Base-by-base conservation (phyloP, 2,329 filamentous ascomycete species). In the Chaetomiaceae sp. region DNA sequence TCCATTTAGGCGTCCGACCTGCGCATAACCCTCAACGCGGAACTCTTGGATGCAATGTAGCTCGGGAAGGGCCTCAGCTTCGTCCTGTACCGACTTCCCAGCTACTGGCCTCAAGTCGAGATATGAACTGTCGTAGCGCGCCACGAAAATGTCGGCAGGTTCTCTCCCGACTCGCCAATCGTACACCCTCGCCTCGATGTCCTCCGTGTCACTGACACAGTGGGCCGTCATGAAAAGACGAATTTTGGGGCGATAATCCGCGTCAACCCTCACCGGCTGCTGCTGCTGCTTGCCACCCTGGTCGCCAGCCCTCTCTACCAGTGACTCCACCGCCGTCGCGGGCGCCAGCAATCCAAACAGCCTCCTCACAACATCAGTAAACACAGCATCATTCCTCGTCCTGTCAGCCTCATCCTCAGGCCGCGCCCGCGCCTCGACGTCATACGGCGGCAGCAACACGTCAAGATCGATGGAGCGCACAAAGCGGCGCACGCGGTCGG, bases 371-470 rank as follows among this genome's bases (percentile, higher is more conserved):
- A 39, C 34, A 27, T 46, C 35, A 20, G 44, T 39, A 27, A 46
- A 46, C 6, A 46, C 16, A 3, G 17, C 35, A 17, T 46, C 44
- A 25, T 46, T 39, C 20, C 8, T 17, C 5, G 44, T 35, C 34
- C 17, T 39, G 16, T 46, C 44, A 12, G 23, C 44, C 21, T 46
- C 44, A 20, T 39, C 34, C 35, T 46, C 44, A 12, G 4, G 16
- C 23, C 34, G 44, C 6, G 10, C 17, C 34, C 44, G 44, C 17
- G 34, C 44, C 34, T 19, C 9, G 34, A 30, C 35, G 35, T 33
- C 44, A 20, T 39, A 46, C 44, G 35, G 44, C 34, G 44, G 44
- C 34, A 46, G 34, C 17, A 31, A 7, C 23, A 46, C 44, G 10
- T 46, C 16, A 8, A 46, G 13, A 21, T 5, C 3, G 34, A 46